Evolutionary conservation across 495 filamentous ascomycete genomes (phyloP).

Genomic region (Annulohypoxylon maeteangense): DNA sequence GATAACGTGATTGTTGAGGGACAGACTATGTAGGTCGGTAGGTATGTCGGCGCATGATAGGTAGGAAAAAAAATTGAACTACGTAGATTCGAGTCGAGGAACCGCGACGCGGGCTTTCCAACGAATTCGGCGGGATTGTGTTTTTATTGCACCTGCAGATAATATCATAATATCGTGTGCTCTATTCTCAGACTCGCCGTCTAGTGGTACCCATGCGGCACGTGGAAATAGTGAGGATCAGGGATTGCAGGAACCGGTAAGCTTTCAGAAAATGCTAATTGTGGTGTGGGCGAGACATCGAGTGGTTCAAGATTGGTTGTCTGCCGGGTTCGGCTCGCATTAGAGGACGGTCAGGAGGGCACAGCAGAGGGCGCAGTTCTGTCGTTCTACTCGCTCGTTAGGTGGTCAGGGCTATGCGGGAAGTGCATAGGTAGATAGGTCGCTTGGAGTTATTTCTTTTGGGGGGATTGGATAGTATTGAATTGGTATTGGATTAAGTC

Average conservation of each 20-base stretch:
- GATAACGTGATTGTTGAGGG: constrained; percentile 20
- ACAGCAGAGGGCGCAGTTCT: constrained; percentile 29
- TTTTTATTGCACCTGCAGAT: constrained; percentile 32
- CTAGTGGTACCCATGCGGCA: constrained; percentile 37
- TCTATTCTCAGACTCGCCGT: constrained; percentile 24
- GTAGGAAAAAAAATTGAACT: constrained; percentile 5
- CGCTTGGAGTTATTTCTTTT: neutral
- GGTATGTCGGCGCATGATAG: constrained; percentile 41
- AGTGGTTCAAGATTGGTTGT: constrained; percentile 35
- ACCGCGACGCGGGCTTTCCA: constrained; percentile 19
- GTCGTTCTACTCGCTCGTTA: constrained; percentile 35
- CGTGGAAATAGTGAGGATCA: constrained; percentile 39
- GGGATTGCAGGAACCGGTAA: constrained; percentile 40
- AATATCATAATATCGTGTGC: constrained; percentile 39
- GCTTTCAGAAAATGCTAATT: constrained; percentile 33
- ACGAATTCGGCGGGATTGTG: constrained; percentile 19
- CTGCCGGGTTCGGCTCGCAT: constrained; percentile 44
- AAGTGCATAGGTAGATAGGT: constrained; percentile 20
- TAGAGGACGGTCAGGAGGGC: constrained; percentile 41
- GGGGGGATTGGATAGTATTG: neutral
- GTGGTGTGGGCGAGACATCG: constrained; percentile 40
- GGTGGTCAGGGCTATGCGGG: constrained; percentile 35
- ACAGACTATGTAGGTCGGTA: constrained; percentile 25
- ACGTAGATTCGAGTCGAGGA: constrained; percentile 24
- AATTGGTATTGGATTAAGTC: constrained; percentile 4